Evolutionary conservation across 2,329 filamentous ascomycete species (phyloP), one percentile per base, ranked within the genome.

Genomic region (Colletotrichum falcatum): DNA sequence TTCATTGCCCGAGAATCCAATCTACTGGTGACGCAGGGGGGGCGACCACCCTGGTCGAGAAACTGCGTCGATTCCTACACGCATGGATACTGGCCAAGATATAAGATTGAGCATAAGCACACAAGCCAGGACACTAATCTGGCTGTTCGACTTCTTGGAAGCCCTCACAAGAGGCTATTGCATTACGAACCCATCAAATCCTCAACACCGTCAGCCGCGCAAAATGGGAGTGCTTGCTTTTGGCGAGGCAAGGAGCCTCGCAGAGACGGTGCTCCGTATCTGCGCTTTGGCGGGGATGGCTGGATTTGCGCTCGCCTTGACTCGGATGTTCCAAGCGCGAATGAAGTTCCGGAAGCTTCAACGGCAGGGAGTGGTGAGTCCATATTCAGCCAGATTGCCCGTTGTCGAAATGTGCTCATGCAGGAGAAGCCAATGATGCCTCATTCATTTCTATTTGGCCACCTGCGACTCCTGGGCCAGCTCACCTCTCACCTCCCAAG

Each of bases 351-450:
- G 59, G 30, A 63, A 30, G 39, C 37, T 64, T 60, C 62, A 23
- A 20, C 54, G 12, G 14, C 44, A 65, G 12, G 65, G 59, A 23
- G 26, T 71, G 12, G 69, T 72, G 26, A 64, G 64, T 35, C 9
- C 5, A 16, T 64, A 1, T 55, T 18, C 11, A 23, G 49, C 4
- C 39, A 9, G 11, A 5, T 1, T 1, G 3, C 3, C 16, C 2
- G 8, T 23, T 2, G 16, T 5, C 2, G 16, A n/a, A 9, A 44
- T 23, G 7, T n/a, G 14, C 65, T 68, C 9, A 68, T 18, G 3
- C 12, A 5, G 1, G 23, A 16, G 1, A 33, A 72, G 70, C 70
- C 70, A 14, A 60, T 72, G 44, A 70, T 71, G 62, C 70, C 66
- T 7, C 23, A 72, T 23, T 72, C 70, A 1, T 58, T 72, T 3